Evolutionary conservation across 176 grass and related monocot species (phyloP).

Genomic region (Eleusine coracana): DNA sequence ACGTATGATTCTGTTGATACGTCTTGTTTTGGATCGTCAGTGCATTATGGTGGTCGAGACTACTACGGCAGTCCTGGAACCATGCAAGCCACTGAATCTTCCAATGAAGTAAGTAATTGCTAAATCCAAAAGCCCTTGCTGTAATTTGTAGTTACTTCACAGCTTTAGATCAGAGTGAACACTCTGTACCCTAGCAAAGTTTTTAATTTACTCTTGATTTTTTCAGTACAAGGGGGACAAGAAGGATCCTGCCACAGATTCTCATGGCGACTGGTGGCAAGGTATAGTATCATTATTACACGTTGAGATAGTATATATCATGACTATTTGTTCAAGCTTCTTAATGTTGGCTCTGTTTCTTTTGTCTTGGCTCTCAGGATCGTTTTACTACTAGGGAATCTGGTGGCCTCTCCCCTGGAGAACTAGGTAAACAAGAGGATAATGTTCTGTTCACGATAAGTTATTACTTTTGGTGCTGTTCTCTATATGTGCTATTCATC

Average conservation of each 20-base stretch:
- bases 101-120: conserved; percentile 47
- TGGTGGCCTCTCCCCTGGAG: conserved; percentile 26
- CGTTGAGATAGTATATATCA: neutral
- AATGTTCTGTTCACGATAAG: neutral
- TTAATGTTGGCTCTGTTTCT: conserved; percentile 28
- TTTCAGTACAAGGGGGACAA: conserved; percentile 62
- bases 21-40: conserved; percentile 75
- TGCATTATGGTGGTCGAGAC: conserved; percentile 88
- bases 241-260: conserved; percentile 64
- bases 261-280: conserved; percentile 98
- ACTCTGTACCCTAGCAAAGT: conserved; percentile 5
- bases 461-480: neutral
- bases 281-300: conserved; percentile 47
- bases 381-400: conserved; percentile 79
- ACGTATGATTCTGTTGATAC: conserved; percentile 52
- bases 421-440: conserved; percentile 47
- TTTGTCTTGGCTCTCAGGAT: conserved; percentile 47
- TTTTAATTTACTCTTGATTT: conserved; percentile 7
- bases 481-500: conserved; percentile 23
- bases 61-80: conserved; percentile 65
- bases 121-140: neutral
- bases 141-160: conserved; percentile 7
- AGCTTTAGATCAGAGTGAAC: neutral
- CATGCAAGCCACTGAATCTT: conserved; percentile 45
- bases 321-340: conserved; percentile 12